Conservation (phyloP, 1,139 yeast species). For the Blastobotrys capitulatus region DNA sequence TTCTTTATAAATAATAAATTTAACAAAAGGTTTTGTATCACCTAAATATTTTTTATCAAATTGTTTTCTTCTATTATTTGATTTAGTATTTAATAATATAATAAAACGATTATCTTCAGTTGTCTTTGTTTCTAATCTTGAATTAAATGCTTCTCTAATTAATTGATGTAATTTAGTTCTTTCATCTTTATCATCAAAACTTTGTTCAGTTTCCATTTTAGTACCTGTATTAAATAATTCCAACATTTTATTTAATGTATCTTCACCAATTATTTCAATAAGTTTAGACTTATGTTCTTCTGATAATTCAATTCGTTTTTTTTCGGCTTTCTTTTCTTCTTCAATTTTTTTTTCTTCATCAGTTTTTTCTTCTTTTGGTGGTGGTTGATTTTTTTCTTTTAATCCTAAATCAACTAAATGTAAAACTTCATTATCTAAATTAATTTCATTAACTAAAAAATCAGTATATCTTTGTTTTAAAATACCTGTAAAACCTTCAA, state of each 20-base stretch:
- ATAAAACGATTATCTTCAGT: slow-evolving; percentile 49
- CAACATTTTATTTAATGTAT: slow-evolving; percentile 42
- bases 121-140: slow-evolving; percentile 74
- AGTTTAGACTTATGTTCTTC: slow-evolving; percentile 37
- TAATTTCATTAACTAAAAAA: slow-evolving; percentile 87
- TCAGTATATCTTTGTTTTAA: slow-evolving; percentile 91
- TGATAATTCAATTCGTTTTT: slow-evolving; percentile 24
- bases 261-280: slow-evolving; percentile 51
- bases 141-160: slow-evolving; percentile 66
- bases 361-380: slow-evolving; percentile 41
- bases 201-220: slow-evolving; percentile 52
- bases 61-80: slow-evolving; percentile 25
- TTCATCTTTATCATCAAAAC: slow-evolving; percentile 59
- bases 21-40: slow-evolving; percentile 36
- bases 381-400: slow-evolving; percentile 50
- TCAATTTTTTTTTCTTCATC: slow-evolving; percentile 33
- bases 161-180: slow-evolving; percentile 77
- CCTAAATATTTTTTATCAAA: slow-evolving; percentile 34
- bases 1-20: slow-evolving; percentile 82
- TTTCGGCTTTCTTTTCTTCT: slow-evolving; percentile 17
- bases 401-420: slow-evolving; percentile 73
- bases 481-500: slow-evolving; percentile 67
- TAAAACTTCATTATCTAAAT: slow-evolving; percentile 58
- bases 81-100: slow-evolving; percentile 17
- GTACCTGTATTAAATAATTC: slow-evolving; percentile 55